These are phyloP conservation scores for Lachnellula subtilissima DNA, from an alignment of 2,329 filamentous ascomycete species.

Conservation along the genomic window DNA sequence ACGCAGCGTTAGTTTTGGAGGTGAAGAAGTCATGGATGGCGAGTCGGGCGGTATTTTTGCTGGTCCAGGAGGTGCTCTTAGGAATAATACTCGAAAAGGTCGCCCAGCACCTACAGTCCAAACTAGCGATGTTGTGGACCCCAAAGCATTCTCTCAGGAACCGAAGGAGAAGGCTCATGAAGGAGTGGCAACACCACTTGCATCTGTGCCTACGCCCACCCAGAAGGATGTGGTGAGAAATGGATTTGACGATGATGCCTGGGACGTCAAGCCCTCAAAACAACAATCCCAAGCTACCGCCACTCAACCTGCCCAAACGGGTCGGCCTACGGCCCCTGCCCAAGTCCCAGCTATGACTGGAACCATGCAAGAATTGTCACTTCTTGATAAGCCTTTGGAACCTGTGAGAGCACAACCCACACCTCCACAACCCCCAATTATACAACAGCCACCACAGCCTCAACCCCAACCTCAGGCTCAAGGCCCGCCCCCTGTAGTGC, in stretches of 20 bases:
- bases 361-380: constrained; percentile 63
- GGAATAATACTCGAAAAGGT: constrained; percentile 92
- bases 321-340: constrained; percentile 37
- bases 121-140: constrained; percentile 79
- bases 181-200: constrained; percentile 43
- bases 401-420: constrained; percentile 41
- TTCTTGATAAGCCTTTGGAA: constrained; percentile 55
- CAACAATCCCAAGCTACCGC: constrained; percentile 38
- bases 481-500: constrained; percentile 47
- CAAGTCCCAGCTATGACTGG: constrained; percentile 55
- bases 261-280: constrained; percentile 85
- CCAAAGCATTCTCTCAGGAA: constrained; percentile 72
- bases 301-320: constrained; percentile 36
- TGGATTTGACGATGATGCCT: constrained; percentile 94
- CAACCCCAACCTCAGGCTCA: constrained; percentile 35
- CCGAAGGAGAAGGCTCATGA: constrained; percentile 39
- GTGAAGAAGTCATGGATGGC: constrained; percentile 51
- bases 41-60: constrained; percentile 74
- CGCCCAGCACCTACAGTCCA: constrained; percentile 82
- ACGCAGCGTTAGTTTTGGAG: constrained; percentile 48
- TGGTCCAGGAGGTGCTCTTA: constrained; percentile 81
- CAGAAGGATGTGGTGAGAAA: constrained; percentile 44
- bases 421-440: constrained; percentile 22
- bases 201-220: constrained; percentile 36
- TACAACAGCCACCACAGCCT: constrained; percentile 25